Conservation (phyloP, 306 rosid genomes). For the Malus orientalis region DNA sequence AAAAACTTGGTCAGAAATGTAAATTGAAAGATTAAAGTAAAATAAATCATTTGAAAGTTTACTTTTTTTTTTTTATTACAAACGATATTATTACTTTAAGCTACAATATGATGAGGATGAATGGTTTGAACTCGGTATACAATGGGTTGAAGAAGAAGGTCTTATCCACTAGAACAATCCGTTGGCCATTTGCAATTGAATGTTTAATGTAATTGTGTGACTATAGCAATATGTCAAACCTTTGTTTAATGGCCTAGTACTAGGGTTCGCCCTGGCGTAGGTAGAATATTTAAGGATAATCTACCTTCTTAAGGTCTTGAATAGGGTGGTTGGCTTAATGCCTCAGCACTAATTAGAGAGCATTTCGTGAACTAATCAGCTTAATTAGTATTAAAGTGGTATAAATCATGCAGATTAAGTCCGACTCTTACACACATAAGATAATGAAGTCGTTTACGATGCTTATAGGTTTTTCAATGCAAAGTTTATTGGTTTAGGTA, state of each 20-base stretch:
- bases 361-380: not conserved
- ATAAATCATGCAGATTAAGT: not conserved
- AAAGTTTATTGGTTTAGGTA: slow-evolving; percentile 24
- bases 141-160: no score
- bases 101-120: not conserved
- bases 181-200: not conserved
- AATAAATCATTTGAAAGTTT: not conserved
- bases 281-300: not conserved
- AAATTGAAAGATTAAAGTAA: not conserved
- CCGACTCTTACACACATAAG: not conserved
- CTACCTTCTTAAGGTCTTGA: not conserved
- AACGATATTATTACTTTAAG: not conserved
- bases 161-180: not conserved
- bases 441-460: slow-evolving; percentile 14
- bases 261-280: not conserved
- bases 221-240: not conserved
- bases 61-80: not conserved
- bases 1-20: not conserved
- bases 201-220: not conserved
- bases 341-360: not conserved
- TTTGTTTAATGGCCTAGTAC: not conserved
- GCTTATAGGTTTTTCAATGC: not conserved
- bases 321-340: not conserved
- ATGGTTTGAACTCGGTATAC: not conserved
- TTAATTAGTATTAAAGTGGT: not conserved